Conservation (phyloP, 306 rosid species). For the Cucurbita argyrosperma region DNA sequence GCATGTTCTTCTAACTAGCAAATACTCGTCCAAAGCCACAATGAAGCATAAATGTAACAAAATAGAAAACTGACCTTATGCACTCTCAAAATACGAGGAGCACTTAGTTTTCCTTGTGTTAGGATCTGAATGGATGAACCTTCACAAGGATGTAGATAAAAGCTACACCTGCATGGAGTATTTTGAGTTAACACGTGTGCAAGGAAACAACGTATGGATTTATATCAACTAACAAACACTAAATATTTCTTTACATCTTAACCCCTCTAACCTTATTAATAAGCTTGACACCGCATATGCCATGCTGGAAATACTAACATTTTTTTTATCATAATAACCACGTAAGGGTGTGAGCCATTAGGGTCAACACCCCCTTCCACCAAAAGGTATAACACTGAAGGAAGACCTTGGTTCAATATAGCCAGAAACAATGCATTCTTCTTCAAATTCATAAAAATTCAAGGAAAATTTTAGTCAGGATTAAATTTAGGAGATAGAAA, state of each 20-base stretch:
- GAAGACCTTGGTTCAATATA: background rate
- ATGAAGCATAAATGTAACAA: conserved; percentile 6
- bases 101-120: conserved; percentile 95
- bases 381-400: background rate
- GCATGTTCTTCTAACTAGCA: background rate
- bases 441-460: background rate
- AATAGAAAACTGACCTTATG: conserved; percentile 50
- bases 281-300: background rate
- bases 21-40: background rate
- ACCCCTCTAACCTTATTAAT: background rate
- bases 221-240: background rate
- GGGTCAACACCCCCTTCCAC: too few species aligned
- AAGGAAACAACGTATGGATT: background rate
- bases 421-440: too few species aligned
- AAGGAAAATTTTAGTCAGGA: background rate
- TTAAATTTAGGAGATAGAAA: too few species aligned
- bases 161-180: conserved; percentile 63
- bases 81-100: conserved; percentile 90
- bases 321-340: too few species aligned
- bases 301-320: background rate
- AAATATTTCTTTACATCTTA: background rate
- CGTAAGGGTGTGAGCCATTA: too few species aligned
- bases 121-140: conserved; percentile 79
- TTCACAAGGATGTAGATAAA: conserved; percentile 90
- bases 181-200: background rate